Conservation (phyloP, 768 basidiomycete genomes). For the Auricularia sp. region DNA sequence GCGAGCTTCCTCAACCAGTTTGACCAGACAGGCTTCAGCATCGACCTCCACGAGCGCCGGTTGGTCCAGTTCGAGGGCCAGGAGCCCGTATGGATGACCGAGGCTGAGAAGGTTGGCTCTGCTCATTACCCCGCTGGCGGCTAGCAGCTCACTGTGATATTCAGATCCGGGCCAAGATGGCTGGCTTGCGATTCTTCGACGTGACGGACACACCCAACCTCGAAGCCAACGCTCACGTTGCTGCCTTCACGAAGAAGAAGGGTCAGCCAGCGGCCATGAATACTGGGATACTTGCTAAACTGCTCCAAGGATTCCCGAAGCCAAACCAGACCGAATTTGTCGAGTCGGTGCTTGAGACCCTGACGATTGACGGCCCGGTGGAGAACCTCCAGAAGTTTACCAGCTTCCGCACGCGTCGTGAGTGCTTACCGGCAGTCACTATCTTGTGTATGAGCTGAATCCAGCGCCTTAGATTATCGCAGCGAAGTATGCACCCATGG, state of each 20-base stretch:
- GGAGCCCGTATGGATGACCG: slow-evolving; percentile 70
- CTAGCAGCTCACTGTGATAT: not conserved
- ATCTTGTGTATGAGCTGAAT: slow-evolving; percentile 16
- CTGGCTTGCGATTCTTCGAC: slow-evolving; percentile 79
- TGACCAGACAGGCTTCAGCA: slow-evolving; percentile 47
- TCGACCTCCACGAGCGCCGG: slow-evolving; percentile 62
- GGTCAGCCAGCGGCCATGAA: slow-evolving; percentile 8
- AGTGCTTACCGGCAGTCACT: slow-evolving; percentile 15
- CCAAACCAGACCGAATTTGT: slow-evolving; percentile 54
- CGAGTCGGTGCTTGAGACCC: slow-evolving; percentile 48
- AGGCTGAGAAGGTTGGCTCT: slow-evolving; percentile 67
- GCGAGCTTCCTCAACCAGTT: not conserved
- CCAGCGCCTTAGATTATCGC: slow-evolving; percentile 44
- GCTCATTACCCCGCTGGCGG: not conserved
- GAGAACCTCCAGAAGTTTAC: slow-evolving; percentile 57
- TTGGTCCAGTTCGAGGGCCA: slow-evolving; percentile 67
- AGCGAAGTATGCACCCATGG: slow-evolving; percentile 45
- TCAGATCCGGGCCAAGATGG: slow-evolving; percentile 68
- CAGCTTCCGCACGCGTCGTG: slow-evolving; percentile 66
- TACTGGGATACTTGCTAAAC: slow-evolving; percentile 8
- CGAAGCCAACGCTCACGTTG: slow-evolving; percentile 31
- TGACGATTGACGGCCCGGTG: slow-evolving; percentile 56
- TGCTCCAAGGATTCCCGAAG: slow-evolving; percentile 31
- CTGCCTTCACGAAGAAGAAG: slow-evolving; percentile 30
- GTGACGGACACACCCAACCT: slow-evolving; percentile 69